These are phyloP conservation scores for Epichloe gansuensis DNA, from an alignment of 2,329 filamentous ascomycete species.

Conservation along the genomic window DNA sequence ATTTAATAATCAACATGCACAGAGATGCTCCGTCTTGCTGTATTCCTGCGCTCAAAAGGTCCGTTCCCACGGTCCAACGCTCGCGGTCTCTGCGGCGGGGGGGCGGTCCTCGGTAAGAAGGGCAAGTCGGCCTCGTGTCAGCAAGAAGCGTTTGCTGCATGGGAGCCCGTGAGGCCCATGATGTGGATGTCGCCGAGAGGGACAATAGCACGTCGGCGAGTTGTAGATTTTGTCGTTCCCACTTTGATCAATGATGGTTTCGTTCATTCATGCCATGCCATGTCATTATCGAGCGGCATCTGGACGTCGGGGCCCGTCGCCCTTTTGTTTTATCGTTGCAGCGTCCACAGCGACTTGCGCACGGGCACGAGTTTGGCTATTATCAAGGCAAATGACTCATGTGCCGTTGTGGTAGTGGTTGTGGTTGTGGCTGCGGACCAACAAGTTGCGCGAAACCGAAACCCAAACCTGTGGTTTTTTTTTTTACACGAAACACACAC, in stretches of 20 bases:
- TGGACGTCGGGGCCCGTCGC: neutral
- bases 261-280: neutral
- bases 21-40: neutral
- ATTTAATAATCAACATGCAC: too few species aligned
- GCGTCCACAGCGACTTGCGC: neutral
- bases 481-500: too few species aligned
- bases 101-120: too few species aligned
- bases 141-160: neutral
- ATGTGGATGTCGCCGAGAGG: neutral
- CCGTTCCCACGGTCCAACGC: too few species aligned
- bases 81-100: too few species aligned
- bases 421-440: too few species aligned
- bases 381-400: neutral
- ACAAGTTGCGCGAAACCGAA: too few species aligned
- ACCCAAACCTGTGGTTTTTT: accelerated
- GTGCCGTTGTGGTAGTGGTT: too few species aligned
- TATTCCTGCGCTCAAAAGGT: neutral
- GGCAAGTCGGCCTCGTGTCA: too few species aligned
- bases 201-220: neutral
- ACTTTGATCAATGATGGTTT: neutral
- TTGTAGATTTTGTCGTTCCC: neutral
- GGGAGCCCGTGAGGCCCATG: neutral
- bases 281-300: neutral
- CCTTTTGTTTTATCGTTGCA: neutral
- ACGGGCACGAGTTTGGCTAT: neutral